phyloP scores from a whole-genome alignment of 495 filamentous ascomycete genomes.

The Penicillium macrosclerotiorum region DNA sequence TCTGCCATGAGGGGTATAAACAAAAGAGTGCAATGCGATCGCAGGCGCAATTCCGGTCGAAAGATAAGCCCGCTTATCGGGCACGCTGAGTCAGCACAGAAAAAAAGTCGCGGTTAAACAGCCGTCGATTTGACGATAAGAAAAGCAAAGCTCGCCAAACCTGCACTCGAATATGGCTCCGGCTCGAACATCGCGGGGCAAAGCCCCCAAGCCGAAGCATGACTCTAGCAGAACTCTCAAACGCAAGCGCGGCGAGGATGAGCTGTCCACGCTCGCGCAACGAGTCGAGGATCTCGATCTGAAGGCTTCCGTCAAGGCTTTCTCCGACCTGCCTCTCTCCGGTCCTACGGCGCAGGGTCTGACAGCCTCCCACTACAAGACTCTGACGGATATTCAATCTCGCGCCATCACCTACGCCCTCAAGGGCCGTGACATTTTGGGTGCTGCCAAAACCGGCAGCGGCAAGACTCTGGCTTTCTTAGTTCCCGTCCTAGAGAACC shows the following conservation, averaged over 20 bases:
- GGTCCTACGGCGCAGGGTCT: conserved; percentile 78
- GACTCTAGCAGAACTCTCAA: conserved; percentile 50
- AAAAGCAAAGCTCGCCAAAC: neutral
- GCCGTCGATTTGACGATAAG: conserved; percentile 6
- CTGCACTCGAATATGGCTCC: conserved; percentile 29
- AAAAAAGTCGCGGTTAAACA: conserved; percentile 29
- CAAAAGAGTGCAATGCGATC: conserved; percentile 1
- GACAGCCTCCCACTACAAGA: conserved; percentile 82
- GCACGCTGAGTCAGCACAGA: conserved; percentile 36
- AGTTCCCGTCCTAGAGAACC: conserved; percentile 86
- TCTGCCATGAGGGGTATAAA: conserved; percentile 31
- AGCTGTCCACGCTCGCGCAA: conserved; percentile 43
- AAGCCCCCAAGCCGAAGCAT: conserved; percentile 25
- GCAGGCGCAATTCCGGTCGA: neutral
- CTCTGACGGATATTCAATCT: conserved; percentile 87
- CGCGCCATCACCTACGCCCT: conserved; percentile 81
- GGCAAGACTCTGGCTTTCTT: conserved; percentile 96
- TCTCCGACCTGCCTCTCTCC: conserved; percentile 84
- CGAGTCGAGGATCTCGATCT: conserved; percentile 52
- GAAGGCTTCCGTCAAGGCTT: conserved; percentile 48
- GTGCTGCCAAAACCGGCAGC: conserved; percentile 93
- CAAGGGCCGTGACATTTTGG: conserved; percentile 85
- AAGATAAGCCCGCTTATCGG: conserved; percentile 31
- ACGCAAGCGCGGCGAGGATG: conserved; percentile 56
- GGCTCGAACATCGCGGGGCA: conserved; percentile 15